A percentile compares a stretch with the other conserved stretches of the same genome.
Evolutionary conservation across 371 early-diverging fungal species (phyloP).

Genomic region (Blastocladiella emersonii): DNA sequence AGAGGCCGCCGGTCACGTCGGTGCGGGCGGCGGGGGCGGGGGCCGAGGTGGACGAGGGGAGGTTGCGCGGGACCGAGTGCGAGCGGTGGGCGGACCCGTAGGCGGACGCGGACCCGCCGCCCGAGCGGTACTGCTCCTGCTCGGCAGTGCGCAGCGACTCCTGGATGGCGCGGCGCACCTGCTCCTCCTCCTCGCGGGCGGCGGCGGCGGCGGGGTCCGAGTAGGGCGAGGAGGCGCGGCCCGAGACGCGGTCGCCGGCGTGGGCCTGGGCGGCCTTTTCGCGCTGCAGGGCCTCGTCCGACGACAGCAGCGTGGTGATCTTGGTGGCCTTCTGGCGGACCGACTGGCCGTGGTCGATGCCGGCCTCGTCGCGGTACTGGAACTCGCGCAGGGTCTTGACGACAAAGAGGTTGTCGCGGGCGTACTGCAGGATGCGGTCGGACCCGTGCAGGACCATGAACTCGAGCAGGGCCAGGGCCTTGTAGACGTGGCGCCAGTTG

Average conservation of each 20-base stretch:
- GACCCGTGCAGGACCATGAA: constrained; percentile 70
- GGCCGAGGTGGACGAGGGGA: background rate
- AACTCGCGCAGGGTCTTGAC: constrained; percentile 92
- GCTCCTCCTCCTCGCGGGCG: constrained; percentile 24
- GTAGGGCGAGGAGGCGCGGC: constrained; percentile 11
- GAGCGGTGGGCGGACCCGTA: background rate
- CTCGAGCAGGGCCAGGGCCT: constrained; percentile 52
- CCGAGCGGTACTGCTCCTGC: constrained; percentile 24
- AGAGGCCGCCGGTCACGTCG: background rate
- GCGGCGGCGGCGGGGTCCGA: constrained; percentile 4
- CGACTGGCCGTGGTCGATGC: background rate
- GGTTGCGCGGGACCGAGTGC: background rate
- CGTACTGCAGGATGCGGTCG: constrained; percentile 72
- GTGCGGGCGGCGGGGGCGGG: background rate
- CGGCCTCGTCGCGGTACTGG: constrained; percentile 71
- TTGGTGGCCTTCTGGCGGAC: constrained; percentile 90
- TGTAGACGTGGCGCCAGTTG: constrained; percentile 96
- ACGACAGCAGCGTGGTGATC: constrained; percentile 62
- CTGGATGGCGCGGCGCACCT: constrained; percentile 30
- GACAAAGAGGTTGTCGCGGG: constrained; percentile 75
- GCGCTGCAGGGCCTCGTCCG: constrained; percentile 32
- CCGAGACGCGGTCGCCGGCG: constrained; percentile 46
- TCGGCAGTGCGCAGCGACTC: constrained; percentile 37
- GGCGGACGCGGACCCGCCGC: constrained; percentile 1
- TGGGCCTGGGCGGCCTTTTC: constrained; percentile 44